phyloP scores from a whole-genome alignment of 192 early-diverging fungal species.

The Geranomyces variabilis region DNA sequence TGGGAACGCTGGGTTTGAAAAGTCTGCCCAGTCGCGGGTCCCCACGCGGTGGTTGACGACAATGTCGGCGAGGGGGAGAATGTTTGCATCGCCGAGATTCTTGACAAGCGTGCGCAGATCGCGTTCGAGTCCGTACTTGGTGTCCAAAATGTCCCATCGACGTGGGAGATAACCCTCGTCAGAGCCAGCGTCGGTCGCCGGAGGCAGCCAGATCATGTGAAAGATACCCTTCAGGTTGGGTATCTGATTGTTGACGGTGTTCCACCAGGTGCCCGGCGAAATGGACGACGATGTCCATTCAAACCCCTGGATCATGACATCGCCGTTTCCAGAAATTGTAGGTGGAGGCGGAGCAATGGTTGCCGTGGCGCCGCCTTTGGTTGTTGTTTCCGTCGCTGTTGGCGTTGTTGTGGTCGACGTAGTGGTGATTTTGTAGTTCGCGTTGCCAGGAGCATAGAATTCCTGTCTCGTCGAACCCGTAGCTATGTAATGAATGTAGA shows the following conservation, averaged over 20 bases:
- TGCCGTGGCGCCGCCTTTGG: no score
- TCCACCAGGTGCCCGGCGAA: background rate
- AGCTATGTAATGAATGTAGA: background rate
- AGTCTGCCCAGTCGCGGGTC: background rate
- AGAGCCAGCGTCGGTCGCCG: constrained; percentile 9
- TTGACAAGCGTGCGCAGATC: background rate
- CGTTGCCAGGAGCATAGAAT: background rate
- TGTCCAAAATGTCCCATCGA: constrained; percentile 8
- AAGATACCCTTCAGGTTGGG: constrained; percentile 9
- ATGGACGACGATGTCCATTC: background rate
- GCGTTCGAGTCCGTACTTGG: constrained; percentile 1
- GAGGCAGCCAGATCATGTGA: constrained; percentile 13
- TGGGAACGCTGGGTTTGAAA: constrained; percentile 6
- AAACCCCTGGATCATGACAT: constrained; percentile 8
- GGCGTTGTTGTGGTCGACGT: background rate
- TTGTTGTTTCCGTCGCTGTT: no score
- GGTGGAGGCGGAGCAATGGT: no score
- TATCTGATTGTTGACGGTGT: background rate
- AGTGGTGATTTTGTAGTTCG: background rate
- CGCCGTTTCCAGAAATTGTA: background rate
- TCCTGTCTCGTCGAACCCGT: background rate
- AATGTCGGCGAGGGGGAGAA: constrained; percentile 11
- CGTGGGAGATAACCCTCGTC: constrained; percentile 17
- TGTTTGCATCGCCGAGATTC: background rate
- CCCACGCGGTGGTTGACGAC: constrained; percentile 28